These are phyloP conservation scores for Leptoxyphium fumago DNA, from an alignment of 2,329 filamentous ascomycete genomes.

Conservation along the genomic window DNA sequence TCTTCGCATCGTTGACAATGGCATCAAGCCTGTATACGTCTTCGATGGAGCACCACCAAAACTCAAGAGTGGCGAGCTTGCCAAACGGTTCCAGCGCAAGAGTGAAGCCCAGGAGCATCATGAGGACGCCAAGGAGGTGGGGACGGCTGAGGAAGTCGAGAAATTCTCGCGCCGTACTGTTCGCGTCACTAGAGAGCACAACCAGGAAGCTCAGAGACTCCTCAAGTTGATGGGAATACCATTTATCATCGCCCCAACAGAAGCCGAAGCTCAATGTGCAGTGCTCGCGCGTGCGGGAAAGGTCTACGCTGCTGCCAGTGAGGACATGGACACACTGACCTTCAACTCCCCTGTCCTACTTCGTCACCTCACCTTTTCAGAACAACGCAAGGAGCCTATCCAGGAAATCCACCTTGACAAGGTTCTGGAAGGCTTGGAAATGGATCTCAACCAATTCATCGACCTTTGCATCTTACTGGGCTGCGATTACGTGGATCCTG, in stretches of 20 bases:
- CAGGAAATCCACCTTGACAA: conserved; percentile 84
- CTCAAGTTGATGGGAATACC: conserved; percentile 93
- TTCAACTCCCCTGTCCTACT: conserved; percentile 86
- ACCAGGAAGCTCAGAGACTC: conserved; percentile 80
- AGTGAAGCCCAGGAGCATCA: conserved; percentile 77
- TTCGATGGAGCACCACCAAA: conserved; percentile 96
- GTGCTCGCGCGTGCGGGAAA: conserved; percentile 79
- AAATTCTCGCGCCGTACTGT: conserved; percentile 93
- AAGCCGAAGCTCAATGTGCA: conserved; percentile 94
- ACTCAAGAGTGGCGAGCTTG: conserved; percentile 91
- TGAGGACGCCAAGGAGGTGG: conserved; percentile 93
- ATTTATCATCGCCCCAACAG: conserved; percentile 86
- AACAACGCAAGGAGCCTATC: conserved; percentile 94
- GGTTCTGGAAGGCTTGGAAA: conserved; percentile 71
- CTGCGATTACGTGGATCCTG: conserved; percentile 93
- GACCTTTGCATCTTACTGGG: conserved; percentile 95
- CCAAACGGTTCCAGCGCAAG: conserved; percentile 91
- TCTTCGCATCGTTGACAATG: conserved; percentile 93
- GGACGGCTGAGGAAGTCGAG: conserved; percentile 93
- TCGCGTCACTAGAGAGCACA: conserved; percentile 90
- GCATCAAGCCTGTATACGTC: conserved; percentile 95
- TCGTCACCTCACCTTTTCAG: conserved; percentile 87
- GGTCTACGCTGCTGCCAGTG: conserved; percentile 89
- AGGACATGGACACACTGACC: conserved; percentile 98
- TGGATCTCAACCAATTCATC: conserved; percentile 85